phyloP scores from a whole-genome alignment of 2,329 filamentous ascomycete species.

The Epichloe elymi region DNA sequence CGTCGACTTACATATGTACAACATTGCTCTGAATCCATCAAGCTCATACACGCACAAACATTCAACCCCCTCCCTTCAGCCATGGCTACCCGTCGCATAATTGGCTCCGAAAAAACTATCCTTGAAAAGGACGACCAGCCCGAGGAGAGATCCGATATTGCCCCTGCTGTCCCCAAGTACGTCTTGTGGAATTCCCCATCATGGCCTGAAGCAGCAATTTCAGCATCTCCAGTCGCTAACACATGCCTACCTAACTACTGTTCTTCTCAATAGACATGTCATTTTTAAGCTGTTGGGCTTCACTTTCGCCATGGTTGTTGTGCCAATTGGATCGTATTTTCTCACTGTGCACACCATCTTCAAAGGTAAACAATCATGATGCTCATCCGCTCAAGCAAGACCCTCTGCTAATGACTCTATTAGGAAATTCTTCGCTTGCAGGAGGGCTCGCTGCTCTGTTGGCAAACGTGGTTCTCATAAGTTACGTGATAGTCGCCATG shows the following conservation, averaged over 20 bases:
- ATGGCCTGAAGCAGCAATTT: background rate
- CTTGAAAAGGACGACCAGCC: slow-evolving; percentile 45
- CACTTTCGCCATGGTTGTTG: slow-evolving; percentile 78
- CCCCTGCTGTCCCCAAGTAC: slow-evolving; percentile 73
- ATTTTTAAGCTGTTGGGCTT: slow-evolving; percentile 85
- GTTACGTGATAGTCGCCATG: slow-evolving; percentile 87
- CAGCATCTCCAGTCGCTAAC: background rate
- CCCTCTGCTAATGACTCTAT: background rate
- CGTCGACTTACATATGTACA: too few relatives aligned
- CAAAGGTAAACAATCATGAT: slow-evolving; percentile 40
- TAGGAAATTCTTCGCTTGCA: slow-evolving; percentile 80
- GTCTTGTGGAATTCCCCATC: background rate
- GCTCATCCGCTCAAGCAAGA: background rate
- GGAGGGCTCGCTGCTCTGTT: slow-evolving; percentile 76
- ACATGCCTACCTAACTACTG: background rate
- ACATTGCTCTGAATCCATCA: background rate
- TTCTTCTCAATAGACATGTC: slow-evolving; percentile 46
- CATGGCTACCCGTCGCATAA: slow-evolving; percentile 60
- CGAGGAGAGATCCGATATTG: slow-evolving; percentile 53
- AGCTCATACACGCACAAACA: background rate
- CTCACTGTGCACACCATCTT: slow-evolving; percentile 65
- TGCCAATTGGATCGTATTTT: slow-evolving; percentile 85
- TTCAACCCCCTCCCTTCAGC: slow-evolving; percentile 8
- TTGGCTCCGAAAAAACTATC: slow-evolving; percentile 51
- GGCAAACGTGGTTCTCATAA: slow-evolving; percentile 81